A percentile compares a stretch with the other conserved stretches of the same genome.
Conservation (phyloP, 106 monocot genomes). For the Acorus calamus region DNA sequence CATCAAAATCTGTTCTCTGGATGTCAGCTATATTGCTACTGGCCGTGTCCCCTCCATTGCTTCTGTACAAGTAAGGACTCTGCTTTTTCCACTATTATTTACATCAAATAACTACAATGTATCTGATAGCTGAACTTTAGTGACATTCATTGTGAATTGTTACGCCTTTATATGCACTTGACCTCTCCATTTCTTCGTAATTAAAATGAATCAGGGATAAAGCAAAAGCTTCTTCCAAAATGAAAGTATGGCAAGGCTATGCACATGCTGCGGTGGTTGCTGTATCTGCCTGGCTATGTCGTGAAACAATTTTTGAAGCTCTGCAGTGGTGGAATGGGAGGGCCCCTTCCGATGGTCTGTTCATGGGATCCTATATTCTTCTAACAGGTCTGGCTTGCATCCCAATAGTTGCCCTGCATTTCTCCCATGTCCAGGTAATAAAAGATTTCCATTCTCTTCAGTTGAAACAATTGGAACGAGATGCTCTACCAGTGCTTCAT, state of each 20-base stretch:
- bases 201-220: slow-evolving; percentile 44
- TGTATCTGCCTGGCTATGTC: slow-evolving; percentile 76
- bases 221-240: slow-evolving; percentile 72
- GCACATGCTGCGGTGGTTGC: slow-evolving; percentile 78
- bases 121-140: too few species aligned
- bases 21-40: slow-evolving; percentile 67
- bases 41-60: slow-evolving; percentile 84
- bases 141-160: too few species aligned
- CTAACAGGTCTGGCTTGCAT: slow-evolving; percentile 73
- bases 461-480: too few species aligned
- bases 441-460: too few species aligned
- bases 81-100: not conserved
- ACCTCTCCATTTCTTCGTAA: too few species aligned
- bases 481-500: too few species aligned
- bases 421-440: slow-evolving; percentile 80
- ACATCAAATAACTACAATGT: too few species aligned
- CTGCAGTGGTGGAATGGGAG: slow-evolving; percentile 93
- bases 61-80: slow-evolving; percentile 79
- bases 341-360: slow-evolving; percentile 85
- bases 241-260: slow-evolving; percentile 89
- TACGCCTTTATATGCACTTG: too few species aligned
- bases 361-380: slow-evolving; percentile 77
- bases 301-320: slow-evolving; percentile 96
- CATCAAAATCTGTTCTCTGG: slow-evolving; percentile 84
- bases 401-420: slow-evolving; percentile 91